Percentiles rank a stretch among this genome's conserved stretches.
Evolutionary conservation across 495 filamentous ascomycete species (phyloP).

Genomic region (Staphylotrichum tortipilum): DNA sequence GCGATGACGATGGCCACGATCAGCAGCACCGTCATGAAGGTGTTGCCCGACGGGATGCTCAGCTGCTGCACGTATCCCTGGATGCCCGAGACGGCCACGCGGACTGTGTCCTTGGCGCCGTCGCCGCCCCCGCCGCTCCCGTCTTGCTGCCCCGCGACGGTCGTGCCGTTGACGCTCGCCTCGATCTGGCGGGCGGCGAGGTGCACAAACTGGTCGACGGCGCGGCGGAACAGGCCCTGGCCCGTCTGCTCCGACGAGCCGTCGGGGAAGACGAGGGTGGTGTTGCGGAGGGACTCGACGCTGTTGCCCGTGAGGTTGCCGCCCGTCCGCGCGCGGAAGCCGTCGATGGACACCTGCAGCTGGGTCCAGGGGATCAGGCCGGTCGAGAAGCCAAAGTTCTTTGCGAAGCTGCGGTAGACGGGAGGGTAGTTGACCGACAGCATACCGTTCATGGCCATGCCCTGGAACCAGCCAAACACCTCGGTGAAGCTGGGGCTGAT

Average conservation of each 20-base stretch:
- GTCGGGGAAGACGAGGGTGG: constrained; percentile 58
- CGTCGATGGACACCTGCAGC: constrained; percentile 79
- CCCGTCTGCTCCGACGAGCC: constrained; percentile 33
- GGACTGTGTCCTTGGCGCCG: constrained; percentile 20
- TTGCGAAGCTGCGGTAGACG: constrained; percentile 78
- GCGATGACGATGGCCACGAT: constrained; percentile 83
- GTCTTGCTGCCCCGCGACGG: constrained; percentile 18
- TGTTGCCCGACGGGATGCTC: constrained; percentile 76
- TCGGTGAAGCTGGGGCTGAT: constrained; percentile 79
- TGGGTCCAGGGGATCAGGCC: constrained; percentile 73
- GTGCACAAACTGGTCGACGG: constrained; percentile 38
- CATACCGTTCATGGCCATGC: constrained; percentile 93
- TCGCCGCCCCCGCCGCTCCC: too few relatives aligned
- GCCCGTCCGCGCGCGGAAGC: constrained; percentile 69
- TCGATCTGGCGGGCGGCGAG: constrained; percentile 44
- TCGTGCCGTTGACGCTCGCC: constrained; percentile 40
- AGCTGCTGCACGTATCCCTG: constrained; percentile 69
- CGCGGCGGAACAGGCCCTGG: constrained; percentile 45
- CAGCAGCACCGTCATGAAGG: constrained; percentile 91
- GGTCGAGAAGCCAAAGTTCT: constrained; percentile 89
- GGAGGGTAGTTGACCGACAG: constrained; percentile 77
- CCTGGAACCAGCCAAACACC: constrained; percentile 85
- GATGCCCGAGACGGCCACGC: constrained; percentile 54
- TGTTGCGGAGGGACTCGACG: constrained; percentile 62
- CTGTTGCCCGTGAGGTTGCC: constrained; percentile 77